Conservation (phyloP, 1,139 yeast genomes). For the Neolecta irregularis region DNA sequence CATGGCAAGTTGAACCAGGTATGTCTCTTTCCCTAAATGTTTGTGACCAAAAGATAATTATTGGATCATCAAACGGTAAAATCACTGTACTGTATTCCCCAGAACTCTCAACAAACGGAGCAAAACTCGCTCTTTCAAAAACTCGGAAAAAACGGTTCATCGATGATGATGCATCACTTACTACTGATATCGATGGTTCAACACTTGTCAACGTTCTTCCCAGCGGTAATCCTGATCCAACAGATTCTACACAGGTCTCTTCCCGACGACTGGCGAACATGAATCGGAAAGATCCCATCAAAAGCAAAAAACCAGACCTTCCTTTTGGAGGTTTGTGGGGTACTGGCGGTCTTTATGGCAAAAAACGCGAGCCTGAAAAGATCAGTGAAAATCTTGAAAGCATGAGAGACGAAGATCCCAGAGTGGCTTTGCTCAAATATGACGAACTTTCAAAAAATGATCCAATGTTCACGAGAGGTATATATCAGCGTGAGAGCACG, state of each 20-base stretch:
- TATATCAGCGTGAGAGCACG: constrained; percentile 14
- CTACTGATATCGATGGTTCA: constrained; percentile 18
- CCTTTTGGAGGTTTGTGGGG: constrained; percentile 2
- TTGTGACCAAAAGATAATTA: constrained; percentile 18
- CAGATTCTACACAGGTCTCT: constrained; percentile 4
- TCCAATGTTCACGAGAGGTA: constrained; percentile 17
- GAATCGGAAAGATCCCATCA: constrained; percentile 13
- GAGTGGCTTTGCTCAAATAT: constrained; percentile 26
- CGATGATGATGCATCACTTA: constrained; percentile 23
- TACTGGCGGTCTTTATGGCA: too few species aligned
- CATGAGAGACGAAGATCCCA: constrained; percentile 24
- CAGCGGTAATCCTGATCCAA: constrained; percentile 5
- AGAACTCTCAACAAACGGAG: constrained; percentile 24
- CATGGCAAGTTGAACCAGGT: constrained; percentile 16
- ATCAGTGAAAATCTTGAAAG: constrained; percentile 13
- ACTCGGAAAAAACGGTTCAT: constrained; percentile 25
- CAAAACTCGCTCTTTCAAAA: constrained; percentile 23
- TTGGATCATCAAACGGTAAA: constrained; percentile 24
- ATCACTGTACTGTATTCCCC: constrained; percentile 26
- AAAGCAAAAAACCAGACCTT: constrained; percentile 10
- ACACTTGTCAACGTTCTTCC: constrained; percentile 10
- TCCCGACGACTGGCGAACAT: constrained; percentile 8
- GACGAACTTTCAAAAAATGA: constrained; percentile 23
- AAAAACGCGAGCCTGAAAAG: not conserved
- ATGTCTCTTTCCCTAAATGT: constrained; percentile 1